A percentile compares a stretch with the other conserved stretches of the same genome.
Conservation (phyloP, 768 basidiomycete species). For the Pulveroboletus sp. region DNA sequence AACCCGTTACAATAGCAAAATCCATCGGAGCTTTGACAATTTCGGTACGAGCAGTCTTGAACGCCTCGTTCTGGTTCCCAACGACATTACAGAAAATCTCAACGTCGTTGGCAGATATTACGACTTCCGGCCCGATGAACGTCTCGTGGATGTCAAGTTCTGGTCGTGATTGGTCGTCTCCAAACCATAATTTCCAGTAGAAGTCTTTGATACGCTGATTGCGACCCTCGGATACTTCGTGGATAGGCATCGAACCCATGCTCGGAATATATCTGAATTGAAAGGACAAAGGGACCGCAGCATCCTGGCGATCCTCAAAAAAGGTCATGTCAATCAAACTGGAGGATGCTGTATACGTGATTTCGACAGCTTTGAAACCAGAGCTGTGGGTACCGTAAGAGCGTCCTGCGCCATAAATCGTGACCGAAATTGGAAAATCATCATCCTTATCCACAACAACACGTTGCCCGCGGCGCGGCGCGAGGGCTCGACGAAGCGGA, state of each 20-base stretch:
- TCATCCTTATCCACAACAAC: slow-evolving; percentile 56
- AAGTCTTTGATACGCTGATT: slow-evolving; percentile 94
- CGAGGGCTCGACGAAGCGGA: slow-evolving; percentile 82
- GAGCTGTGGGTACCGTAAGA: slow-evolving; percentile 72
- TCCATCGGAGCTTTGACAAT: slow-evolving; percentile 92
- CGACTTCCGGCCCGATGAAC: slow-evolving; percentile 85
- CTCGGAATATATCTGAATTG: slow-evolving; percentile 86
- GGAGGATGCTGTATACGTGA: slow-evolving; percentile 53
- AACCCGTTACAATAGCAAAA: slow-evolving; percentile 97
- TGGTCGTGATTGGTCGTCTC: slow-evolving; percentile 76
- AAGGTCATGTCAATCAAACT: slow-evolving; percentile 68
- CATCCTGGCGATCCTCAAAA: slow-evolving; percentile 77
- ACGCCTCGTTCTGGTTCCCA: slow-evolving; percentile 89
- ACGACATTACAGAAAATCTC: slow-evolving; percentile 91
- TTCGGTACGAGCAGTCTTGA: slow-evolving; percentile 72
- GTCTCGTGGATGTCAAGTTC: slow-evolving; percentile 76
- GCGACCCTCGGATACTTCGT: slow-evolving; percentile 79
- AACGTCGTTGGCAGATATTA: slow-evolving; percentile 70
- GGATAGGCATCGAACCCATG: slow-evolving; percentile 88
- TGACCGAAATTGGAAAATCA: slow-evolving; percentile 54
- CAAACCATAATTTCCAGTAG: slow-evolving; percentile 99
- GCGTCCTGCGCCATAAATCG: slow-evolving; percentile 74
- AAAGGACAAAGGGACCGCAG: slow-evolving; percentile 76
- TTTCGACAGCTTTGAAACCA: slow-evolving; percentile 81
- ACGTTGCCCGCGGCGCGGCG: slow-evolving; percentile 77